These are phyloP conservation scores for Russula sp. DNA, from an alignment of 768 basidiomycete species.

Conservation along the genomic window DNA sequence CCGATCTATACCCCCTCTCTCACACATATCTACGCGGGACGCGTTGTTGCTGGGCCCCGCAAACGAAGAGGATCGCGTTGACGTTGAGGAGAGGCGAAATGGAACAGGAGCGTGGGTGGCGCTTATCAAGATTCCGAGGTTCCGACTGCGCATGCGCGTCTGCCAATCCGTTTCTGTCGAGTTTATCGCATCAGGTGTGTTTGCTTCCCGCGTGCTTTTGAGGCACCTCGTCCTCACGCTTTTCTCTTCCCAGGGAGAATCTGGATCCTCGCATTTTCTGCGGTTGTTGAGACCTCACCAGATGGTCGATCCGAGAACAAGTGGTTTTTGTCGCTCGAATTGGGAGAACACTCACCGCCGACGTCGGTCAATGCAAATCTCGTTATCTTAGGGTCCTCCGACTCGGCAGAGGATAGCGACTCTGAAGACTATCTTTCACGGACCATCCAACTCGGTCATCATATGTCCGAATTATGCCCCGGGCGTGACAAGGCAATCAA, in stretches of 20 bases:
- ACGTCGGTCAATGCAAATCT: conserved; percentile 5
- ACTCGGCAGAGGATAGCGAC: background rate
- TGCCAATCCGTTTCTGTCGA: conserved; percentile 49
- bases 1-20: conserved; percentile 39
- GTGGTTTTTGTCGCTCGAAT: conserved; percentile 43
- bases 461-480: background rate
- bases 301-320: conserved; percentile 29
- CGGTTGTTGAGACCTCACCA: conserved; percentile 4
- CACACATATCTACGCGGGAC: conserved; percentile 47
- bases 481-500: conserved; percentile 1
- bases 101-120: conserved; percentile 43
- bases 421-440: background rate
- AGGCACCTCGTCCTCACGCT: background rate
- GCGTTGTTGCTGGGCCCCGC: conserved; percentile 34
- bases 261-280: conserved; percentile 47
- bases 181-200: conserved; percentile 55
- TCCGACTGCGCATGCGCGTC: conserved; percentile 64
- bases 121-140: conserved; percentile 45
- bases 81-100: conserved; percentile 37
- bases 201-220: background rate
- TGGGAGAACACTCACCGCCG: conserved; percentile 51
- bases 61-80: conserved; percentile 45
- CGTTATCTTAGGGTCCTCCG: background rate
- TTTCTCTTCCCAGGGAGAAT: conserved; percentile 37
- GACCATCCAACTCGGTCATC: background rate